These are phyloP conservation scores for Bisporella sp. DNA, from an alignment of 2,329 filamentous ascomycete genomes.

Conservation along the genomic window DNA sequence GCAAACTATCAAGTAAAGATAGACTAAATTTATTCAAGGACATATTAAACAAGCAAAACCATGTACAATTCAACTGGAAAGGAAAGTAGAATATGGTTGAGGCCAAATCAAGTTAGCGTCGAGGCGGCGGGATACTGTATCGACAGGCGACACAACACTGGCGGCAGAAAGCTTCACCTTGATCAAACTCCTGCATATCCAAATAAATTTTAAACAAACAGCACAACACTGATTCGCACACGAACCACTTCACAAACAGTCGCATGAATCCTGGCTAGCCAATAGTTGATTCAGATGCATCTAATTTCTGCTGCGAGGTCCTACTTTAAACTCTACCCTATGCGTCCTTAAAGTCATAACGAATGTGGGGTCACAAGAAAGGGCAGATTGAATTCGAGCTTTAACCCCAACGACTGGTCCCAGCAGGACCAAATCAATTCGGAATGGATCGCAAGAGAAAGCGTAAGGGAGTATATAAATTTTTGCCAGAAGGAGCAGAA, in stretches of 20 bases:
- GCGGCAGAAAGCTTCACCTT: too few species aligned
- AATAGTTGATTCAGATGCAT: slow-evolving; percentile 28
- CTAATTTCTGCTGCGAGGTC: slow-evolving; percentile 24
- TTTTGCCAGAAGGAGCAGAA: not conserved
- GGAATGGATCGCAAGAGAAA: slow-evolving; percentile 60
- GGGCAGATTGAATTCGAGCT: slow-evolving; percentile 18
- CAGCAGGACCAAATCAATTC: slow-evolving; percentile 24
- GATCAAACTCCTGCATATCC: too few species aligned
- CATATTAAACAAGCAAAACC: too few species aligned
- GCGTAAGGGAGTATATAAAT: slow-evolving; percentile 36
- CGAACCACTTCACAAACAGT: slow-evolving; percentile 5
- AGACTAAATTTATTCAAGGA: too few species aligned
- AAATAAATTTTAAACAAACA: too few species aligned
- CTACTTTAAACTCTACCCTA: slow-evolving; percentile 24
- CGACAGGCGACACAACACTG: too few species aligned
- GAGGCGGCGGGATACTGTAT: too few species aligned
- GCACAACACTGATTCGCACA: too few species aligned
- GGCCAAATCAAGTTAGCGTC: too few species aligned
- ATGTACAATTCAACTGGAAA: too few species aligned
- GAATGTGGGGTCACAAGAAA: slow-evolving; percentile 29
- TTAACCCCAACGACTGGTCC: slow-evolving; percentile 12
- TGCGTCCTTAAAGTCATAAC: slow-evolving; percentile 25
- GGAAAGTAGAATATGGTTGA: too few species aligned
- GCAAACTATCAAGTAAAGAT: too few species aligned
- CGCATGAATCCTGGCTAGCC: slow-evolving; percentile 5